Conservation (phyloP, 1,139 yeast species). For the Yamadazyma mexicana region DNA sequence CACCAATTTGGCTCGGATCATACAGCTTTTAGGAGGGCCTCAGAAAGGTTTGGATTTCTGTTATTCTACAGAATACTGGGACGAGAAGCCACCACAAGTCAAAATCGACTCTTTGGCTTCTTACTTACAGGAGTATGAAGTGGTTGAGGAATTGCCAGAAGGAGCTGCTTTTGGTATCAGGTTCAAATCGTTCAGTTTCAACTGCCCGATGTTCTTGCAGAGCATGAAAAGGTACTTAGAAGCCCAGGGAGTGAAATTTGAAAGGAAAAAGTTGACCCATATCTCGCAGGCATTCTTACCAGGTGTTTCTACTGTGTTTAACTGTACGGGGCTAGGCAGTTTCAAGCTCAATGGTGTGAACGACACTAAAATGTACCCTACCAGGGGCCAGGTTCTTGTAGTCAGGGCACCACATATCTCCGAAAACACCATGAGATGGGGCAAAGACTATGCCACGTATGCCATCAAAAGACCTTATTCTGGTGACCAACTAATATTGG, state of each 20-base stretch:
- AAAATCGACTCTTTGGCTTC: conserved; percentile 10
- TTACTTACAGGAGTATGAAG: conserved; percentile 14
- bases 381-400: conserved; percentile 71
- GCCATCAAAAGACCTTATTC: conserved; percentile 66
- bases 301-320: conserved; percentile 52
- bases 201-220: conserved; percentile 40
- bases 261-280: conserved; percentile 35
- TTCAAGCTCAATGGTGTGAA: conserved; percentile 55
- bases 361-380: conserved; percentile 57
- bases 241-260: conserved; percentile 13
- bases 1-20: conserved; percentile 43
- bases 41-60: conserved; percentile 54
- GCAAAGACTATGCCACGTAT: conserved; percentile 55
- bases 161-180: conserved; percentile 54
- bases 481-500: conserved; percentile 52
- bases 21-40: conserved; percentile 49
- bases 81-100: conserved; percentile 20
- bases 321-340: conserved; percentile 75
- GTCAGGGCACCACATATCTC: conserved; percentile 57
- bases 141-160: conserved; percentile 7
- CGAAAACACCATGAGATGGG: conserved; percentile 54
- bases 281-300: conserved; percentile 53
- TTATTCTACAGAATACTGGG: conserved; percentile 59
- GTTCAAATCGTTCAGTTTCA: conserved; percentile 65
- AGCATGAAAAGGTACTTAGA: conserved; percentile 11